Conservation (phyloP, 371 early-diverging fungal species). For the Lichtheimia corymbifera region DNA sequence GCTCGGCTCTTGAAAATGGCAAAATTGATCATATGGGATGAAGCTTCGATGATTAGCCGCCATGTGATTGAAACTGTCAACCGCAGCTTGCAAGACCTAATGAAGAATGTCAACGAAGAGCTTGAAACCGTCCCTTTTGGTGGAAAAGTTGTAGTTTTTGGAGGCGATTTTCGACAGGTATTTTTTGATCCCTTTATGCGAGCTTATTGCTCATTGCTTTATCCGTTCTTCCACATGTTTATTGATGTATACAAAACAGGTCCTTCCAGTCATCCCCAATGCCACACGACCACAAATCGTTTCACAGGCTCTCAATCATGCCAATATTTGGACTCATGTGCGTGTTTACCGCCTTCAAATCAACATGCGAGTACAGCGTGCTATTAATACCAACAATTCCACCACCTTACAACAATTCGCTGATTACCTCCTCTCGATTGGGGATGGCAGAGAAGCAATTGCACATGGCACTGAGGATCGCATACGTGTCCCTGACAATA, state of each 20-base stretch:
- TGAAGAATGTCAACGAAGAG: slow-evolving; percentile 7
- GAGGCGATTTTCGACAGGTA: slow-evolving; percentile 12
- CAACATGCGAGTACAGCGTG: slow-evolving; percentile 18
- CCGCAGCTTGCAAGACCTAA: slow-evolving; percentile 21
- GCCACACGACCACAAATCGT: slow-evolving; percentile 13
- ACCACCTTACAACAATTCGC: slow-evolving; percentile 10
- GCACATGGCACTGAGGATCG: not conserved
- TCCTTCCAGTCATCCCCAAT: not conserved
- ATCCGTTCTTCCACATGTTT: not conserved
- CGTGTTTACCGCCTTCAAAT: not conserved
- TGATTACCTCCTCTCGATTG: slow-evolving; percentile 4
- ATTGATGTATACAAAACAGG: not conserved
- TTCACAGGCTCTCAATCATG: not conserved
- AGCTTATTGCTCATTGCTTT: not conserved
- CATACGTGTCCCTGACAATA: not conserved
- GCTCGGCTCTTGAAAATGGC: slow-evolving; percentile 13
- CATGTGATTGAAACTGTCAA: slow-evolving; percentile 26
- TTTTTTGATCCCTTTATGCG: not conserved
- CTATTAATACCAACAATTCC: not conserved
- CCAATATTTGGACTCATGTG: slow-evolving; percentile 4
- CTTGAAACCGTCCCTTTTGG: slow-evolving; percentile 29
- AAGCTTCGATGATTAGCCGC: slow-evolving; percentile 26
- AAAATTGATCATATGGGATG: slow-evolving; percentile 34
- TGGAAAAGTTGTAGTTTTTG: slow-evolving; percentile 25
- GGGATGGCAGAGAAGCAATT: not conserved